Conservation (phyloP, 805 yeast species). For the Blastobotrys chiropterorum region DNA sequence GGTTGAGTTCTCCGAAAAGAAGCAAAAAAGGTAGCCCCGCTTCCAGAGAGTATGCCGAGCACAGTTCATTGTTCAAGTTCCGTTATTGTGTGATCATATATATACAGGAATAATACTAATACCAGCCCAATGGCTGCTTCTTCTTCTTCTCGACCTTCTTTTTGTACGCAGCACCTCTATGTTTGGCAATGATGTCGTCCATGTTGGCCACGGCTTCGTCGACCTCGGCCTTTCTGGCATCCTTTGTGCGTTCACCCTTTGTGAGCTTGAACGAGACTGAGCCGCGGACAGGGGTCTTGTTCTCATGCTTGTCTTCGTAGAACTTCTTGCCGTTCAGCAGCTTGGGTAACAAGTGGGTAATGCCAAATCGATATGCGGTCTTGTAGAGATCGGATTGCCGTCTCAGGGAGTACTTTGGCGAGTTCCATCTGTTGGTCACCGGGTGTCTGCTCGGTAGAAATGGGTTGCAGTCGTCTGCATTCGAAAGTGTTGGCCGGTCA, state of each 20-base stretch:
- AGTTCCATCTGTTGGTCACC: slow-evolving; percentile 68
- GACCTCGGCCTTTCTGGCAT: slow-evolving; percentile 53
- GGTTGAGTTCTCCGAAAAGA: neutral
- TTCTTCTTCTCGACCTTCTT: slow-evolving; percentile 41
- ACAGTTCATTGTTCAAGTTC: too few relatives aligned
- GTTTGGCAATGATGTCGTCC: slow-evolving; percentile 61
- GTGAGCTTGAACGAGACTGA: slow-evolving; percentile 72
- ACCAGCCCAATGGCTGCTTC: slow-evolving; percentile 34
- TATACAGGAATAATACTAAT: slow-evolving; percentile 16
- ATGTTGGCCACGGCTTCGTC: slow-evolving; percentile 58
- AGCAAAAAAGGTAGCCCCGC: neutral
- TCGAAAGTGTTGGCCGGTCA: slow-evolving; percentile 54
- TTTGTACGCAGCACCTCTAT: slow-evolving; percentile 50
- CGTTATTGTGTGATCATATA: neutral
- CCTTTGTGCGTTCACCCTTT: slow-evolving; percentile 62
- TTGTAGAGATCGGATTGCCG: slow-evolving; percentile 80
- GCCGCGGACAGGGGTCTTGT: slow-evolving; percentile 69
- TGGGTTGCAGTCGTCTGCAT: slow-evolving; percentile 74
- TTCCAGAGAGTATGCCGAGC: neutral
- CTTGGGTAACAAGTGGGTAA: slow-evolving; percentile 69
- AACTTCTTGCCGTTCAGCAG: slow-evolving; percentile 56
- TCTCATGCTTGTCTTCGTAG: slow-evolving; percentile 69
- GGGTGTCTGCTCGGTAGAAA: slow-evolving; percentile 82
- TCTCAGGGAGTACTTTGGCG: slow-evolving; percentile 72
- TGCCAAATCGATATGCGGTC: slow-evolving; percentile 74